Evolutionary conservation across 495 filamentous ascomycete species (phyloP).

Genomic region (Hypoxylon perforatum): DNA sequence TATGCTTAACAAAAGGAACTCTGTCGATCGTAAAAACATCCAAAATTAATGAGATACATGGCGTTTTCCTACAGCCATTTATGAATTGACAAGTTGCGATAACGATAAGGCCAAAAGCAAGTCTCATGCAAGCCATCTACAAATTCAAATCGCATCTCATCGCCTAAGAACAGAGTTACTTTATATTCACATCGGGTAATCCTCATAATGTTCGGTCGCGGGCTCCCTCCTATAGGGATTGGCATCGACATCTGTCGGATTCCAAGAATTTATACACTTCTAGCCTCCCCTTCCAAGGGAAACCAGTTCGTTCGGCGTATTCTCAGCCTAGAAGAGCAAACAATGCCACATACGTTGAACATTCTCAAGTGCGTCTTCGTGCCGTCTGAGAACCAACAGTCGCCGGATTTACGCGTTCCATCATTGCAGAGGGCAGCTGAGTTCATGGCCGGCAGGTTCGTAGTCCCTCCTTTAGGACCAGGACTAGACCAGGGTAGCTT

Average conservation of each 20-base stretch:
- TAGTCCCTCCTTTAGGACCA: not conserved
- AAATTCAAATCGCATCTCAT: not conserved
- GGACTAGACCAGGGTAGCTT: not conserved
- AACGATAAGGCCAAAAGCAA: not conserved
- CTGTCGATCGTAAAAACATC: no score
- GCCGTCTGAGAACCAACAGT: not conserved
- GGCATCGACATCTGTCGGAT: conserved; percentile 69
- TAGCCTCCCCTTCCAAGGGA: conserved; percentile 38
- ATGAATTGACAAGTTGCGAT: not conserved
- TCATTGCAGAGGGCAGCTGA: conserved; percentile 35
- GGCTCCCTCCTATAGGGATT: conserved; percentile 57
- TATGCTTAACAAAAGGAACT: no score
- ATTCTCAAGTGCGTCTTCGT: conserved; percentile 21
- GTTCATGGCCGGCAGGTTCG: conserved; percentile 65
- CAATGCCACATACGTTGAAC: not conserved
- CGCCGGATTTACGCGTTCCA: not conserved
- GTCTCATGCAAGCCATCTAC: no score
- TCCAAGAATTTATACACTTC: conserved; percentile 53
- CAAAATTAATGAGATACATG: no score
- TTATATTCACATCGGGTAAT: not conserved
- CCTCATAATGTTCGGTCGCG: conserved; percentile 7
- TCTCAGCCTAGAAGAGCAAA: conserved; percentile 53
- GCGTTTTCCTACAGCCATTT: not conserved
- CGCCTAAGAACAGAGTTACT: not conserved
- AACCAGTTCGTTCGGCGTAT: conserved; percentile 53